Evolutionary conservation across 129 eudicot species (phyloP).

Genomic region (Chrysanthemum makinoi): DNA sequence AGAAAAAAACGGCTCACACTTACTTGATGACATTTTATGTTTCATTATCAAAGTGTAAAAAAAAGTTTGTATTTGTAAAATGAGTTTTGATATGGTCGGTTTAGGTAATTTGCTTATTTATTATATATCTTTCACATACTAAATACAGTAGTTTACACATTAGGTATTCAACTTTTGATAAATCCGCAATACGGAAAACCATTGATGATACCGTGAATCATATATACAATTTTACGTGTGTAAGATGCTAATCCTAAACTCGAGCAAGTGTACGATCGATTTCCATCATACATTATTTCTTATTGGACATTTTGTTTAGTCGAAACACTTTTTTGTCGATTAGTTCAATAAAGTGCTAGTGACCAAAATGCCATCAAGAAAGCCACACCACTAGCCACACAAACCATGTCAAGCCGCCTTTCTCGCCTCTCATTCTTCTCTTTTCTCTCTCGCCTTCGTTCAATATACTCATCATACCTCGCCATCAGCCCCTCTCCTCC

Average conservation of each 20-base stretch:
- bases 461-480: constrained; percentile 25
- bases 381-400: constrained; percentile 30
- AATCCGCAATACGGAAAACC: too few species aligned
- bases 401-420: constrained; percentile 32
- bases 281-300: not conserved
- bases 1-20: too few species aligned
- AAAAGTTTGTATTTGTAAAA: too few species aligned
- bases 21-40: too few species aligned
- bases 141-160: not conserved
- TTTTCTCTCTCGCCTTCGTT: constrained; percentile 26
- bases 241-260: not conserved
- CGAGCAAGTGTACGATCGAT: constrained; percentile 6
- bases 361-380: constrained; percentile 40
- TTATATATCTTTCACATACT: not conserved
- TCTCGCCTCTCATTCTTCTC: constrained; percentile 36
- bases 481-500: constrained; percentile 25
- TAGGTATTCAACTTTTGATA: too few species aligned
- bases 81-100: too few species aligned
- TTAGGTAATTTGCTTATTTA: too few species aligned
- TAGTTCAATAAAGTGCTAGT: constrained; percentile 12
- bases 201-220: too few species aligned
- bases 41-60: too few species aligned
- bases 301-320: not conserved
- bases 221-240: too few species aligned
- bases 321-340: not conserved